These are phyloP conservation scores for Picochlorum costavermella DNA, from an alignment of 139 green algal species.

Conservation along the genomic window DNA sequence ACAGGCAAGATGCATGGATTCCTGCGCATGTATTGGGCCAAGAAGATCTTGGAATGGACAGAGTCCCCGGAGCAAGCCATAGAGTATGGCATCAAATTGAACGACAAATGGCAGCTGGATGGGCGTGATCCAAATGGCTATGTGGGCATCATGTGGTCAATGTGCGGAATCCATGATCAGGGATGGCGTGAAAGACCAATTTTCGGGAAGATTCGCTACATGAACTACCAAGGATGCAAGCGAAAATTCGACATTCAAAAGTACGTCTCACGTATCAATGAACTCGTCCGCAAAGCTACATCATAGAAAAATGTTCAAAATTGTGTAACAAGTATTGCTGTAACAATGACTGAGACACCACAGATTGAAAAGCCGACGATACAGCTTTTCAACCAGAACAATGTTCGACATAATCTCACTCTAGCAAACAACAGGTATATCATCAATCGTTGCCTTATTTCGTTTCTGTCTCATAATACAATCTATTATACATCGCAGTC, in stretches of 20 bases:
- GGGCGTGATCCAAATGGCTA: conserved; percentile 81
- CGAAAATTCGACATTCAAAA: conserved; percentile 87
- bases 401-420: not conserved
- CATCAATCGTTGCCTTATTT: not conserved
- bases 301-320: not conserved
- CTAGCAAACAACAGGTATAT: conserved; percentile 3
- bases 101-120: conserved; percentile 82
- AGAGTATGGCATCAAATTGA: conserved; percentile 72
- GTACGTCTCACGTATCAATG: conserved; percentile 46
- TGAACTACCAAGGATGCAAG: conserved; percentile 93
- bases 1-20: conserved; percentile 97
- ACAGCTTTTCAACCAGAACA: not conserved
- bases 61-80: conserved; percentile 68
- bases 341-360: too few species aligned
- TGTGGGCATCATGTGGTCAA: conserved; percentile 91
- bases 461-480: not conserved
- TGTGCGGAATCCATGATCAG: conserved; percentile 88
- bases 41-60: conserved; percentile 97
- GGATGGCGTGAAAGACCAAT: conserved; percentile 85
- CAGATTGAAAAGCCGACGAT: not conserved
- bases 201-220: conserved; percentile 96
- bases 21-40: conserved; percentile 98
- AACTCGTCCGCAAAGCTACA: not conserved
- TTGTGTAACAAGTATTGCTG: not conserved
- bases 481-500: conserved; percentile 14